Evolutionary conservation across 305 asterid genomes (phyloP), one percentile per base, ranked within the genome.

Genomic region (Euphrasia arctica): DNA sequence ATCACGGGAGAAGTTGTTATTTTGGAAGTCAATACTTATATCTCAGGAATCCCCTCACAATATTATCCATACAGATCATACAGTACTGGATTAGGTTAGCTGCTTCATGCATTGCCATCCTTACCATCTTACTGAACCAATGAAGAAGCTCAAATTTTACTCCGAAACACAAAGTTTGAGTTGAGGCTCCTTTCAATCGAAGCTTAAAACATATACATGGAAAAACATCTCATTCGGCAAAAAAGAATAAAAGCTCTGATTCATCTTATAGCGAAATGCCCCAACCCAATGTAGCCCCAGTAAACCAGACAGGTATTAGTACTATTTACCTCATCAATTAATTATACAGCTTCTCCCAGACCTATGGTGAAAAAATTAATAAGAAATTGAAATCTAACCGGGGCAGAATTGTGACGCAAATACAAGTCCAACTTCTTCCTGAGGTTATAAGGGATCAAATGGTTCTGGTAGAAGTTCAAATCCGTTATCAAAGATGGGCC

Each of bases 381-480:
- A 69, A 59, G 69, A 63, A 69, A 32, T 64, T 31, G 34, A 65
- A 31, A 54, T 11, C 63, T 65, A 66, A 75, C 22, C 31, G 31
- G 36, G 64, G 59, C 58, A 65, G 72, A 57, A 48, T 54, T 13
- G 50, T 9, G 65, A 52, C 50, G 31, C 39, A 57, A 67, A 50
- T 54, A 7, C 58, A 62, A 42, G 47, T 45, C 67, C 48, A 31
- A 73, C 60, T 41, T 72, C 70, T 68, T 72, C 58, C 43, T 4
- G 56, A 59, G 82, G 68, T 75, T 79, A 85, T 67, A 82, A 78
- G 52, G 87, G 95, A 66, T 76, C 88, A 64, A 93, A 93, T 57
- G 95, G 99, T 73, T 93, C 99, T 0, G 97, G 99, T 28, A 86
- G 84, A 54, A 76, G 78, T 70, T 85, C 99, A 56, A 93, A 90